A percentile compares a stretch with the other conserved stretches of the same genome.
Conservation (phyloP, 805 yeast species). For the Candida anglica region DNA sequence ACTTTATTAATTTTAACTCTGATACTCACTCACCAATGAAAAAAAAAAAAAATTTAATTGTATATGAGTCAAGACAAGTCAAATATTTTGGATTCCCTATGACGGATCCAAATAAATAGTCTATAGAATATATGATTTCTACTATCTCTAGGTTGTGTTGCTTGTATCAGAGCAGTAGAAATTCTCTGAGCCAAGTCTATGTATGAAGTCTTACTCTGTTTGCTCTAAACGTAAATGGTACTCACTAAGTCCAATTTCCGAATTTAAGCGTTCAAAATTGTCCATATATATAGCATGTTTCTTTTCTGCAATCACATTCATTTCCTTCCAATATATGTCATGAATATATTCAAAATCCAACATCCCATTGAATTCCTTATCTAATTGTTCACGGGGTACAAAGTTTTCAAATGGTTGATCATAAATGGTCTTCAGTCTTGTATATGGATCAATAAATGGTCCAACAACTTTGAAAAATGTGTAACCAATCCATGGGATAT, state of each 20-base stretch:
- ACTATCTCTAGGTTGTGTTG: no score
- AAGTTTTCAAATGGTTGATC: slow-evolving; percentile 55
- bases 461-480: slow-evolving; percentile 53
- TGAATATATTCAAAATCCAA: slow-evolving; percentile 51
- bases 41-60: no score
- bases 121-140: no score
- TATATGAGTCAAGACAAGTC: no score
- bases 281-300: slow-evolving; percentile 28
- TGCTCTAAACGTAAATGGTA: slow-evolving; percentile 42
- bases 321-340: slow-evolving; percentile 49
- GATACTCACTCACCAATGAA: no score
- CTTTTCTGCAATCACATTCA: slow-evolving; percentile 39
- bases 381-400: slow-evolving; percentile 51
- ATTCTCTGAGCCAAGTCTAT: no score
- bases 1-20: no score
- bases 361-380: slow-evolving; percentile 45
- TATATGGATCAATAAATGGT: slow-evolving; percentile 57
- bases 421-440: slow-evolving; percentile 53
- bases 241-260: slow-evolving; percentile 51
- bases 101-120: no score
- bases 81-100: no score
- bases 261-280: slow-evolving; percentile 43
- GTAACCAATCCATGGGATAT: slow-evolving; percentile 56
- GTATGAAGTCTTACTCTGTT: no score
- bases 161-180: no score